A percentile compares a stretch with the other conserved stretches of the same genome.
phyloP scores from a whole-genome alignment of 768 basidiomycete genomes.

The Tulasnella sp. region DNA sequence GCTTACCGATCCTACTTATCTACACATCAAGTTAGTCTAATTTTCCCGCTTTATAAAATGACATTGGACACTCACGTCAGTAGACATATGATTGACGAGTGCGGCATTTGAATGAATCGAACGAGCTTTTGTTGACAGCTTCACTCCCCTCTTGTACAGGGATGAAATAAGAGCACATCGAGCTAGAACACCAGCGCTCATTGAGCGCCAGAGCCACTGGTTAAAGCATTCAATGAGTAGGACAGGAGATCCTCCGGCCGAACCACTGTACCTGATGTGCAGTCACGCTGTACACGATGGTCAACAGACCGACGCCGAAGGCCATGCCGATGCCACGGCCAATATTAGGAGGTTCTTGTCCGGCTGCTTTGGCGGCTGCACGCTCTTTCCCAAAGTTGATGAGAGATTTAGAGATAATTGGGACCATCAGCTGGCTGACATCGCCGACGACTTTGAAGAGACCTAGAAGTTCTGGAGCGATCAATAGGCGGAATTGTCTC shows the following conservation, averaged over 20 bases:
- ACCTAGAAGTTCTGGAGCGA: background rate
- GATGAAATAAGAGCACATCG: slow-evolving; percentile 60
- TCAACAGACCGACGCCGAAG: slow-evolving; percentile 33
- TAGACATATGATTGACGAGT: slow-evolving; percentile 54
- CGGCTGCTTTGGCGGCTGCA: slow-evolving; percentile 11
- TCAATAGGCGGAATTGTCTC: background rate
- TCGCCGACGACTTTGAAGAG: slow-evolving; percentile 30
- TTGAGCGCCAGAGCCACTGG: slow-evolving; percentile 64
- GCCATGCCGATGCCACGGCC: slow-evolving; percentile 31
- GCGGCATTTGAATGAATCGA: slow-evolving; percentile 53
- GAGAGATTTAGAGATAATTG: slow-evolving; percentile 26
- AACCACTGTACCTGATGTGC: slow-evolving; percentile 49
- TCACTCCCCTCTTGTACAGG: slow-evolving; percentile 61
- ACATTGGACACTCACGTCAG: slow-evolving; percentile 44
- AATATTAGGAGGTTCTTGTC: slow-evolving; percentile 12
- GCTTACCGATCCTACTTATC: slow-evolving; percentile 14
- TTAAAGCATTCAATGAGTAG: slow-evolving; percentile 8
- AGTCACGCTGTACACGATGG: slow-evolving; percentile 37
- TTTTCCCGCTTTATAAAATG: background rate
- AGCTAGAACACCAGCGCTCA: slow-evolving; percentile 56
- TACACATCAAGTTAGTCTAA: background rate
- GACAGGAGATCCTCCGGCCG: slow-evolving; percentile 27
- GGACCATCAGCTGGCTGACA: slow-evolving; percentile 25
- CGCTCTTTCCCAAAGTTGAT: slow-evolving; percentile 26
- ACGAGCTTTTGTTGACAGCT: slow-evolving; percentile 57